Evolutionary conservation across 129 eudicot species (phyloP).

Genomic region (Escallonia herrerae): DNA sequence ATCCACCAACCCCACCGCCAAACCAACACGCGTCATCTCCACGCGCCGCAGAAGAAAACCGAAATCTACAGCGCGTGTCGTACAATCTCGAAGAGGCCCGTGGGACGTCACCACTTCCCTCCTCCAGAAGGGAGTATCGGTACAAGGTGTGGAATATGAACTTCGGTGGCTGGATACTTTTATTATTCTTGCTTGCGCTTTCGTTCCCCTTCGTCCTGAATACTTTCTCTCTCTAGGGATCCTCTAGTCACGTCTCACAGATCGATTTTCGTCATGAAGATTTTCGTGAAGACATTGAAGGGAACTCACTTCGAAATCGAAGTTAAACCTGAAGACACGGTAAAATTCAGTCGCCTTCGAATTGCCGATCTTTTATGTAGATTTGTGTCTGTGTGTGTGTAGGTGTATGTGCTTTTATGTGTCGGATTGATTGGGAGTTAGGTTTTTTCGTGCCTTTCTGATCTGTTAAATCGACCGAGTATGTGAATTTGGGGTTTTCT

Average conservation of each 20-base stretch:
- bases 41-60: not conserved
- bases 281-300: conserved; percentile 39
- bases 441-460: not conserved
- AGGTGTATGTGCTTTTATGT: not conserved
- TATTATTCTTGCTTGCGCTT: not conserved
- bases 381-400: not conserved
- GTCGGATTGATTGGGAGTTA: not conserved
- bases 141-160: not conserved
- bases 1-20: not conserved
- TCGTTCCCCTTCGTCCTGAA: not conserved
- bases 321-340: conserved; percentile 38
- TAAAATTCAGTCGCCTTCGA: not conserved
- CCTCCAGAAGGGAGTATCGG: not conserved
- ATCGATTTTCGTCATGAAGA: conserved; percentile 25
- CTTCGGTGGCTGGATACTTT: not conserved
- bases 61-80: not conserved
- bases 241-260: not conserved
- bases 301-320: conserved; percentile 38
- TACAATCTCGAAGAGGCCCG: too few species aligned
- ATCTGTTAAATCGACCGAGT: not conserved
- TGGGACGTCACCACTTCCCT: not conserved
- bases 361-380: not conserved
- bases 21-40: not conserved
- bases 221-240: not conserved
- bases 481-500: not conserved